Evolutionary conservation across 2,329 filamentous ascomycete species (phyloP).

Genomic region (Chaetomium globosum): DNA sequence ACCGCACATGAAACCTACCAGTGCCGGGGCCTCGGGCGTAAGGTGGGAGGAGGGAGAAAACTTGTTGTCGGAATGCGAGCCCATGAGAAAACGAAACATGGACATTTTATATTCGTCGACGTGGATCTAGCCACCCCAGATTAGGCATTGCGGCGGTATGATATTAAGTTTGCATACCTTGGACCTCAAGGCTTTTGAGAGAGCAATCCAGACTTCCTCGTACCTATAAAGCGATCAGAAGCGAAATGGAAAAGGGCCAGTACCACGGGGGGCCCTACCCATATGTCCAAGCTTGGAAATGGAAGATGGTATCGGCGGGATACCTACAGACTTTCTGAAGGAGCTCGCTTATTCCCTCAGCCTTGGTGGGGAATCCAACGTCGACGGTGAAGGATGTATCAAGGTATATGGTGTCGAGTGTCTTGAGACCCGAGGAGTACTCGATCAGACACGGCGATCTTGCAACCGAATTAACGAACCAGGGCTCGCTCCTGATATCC

Average conservation of each 20-base stretch:
- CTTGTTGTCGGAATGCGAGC: conserved; percentile 46
- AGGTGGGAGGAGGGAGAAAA: conserved; percentile 49
- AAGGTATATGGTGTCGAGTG: conserved; percentile 80
- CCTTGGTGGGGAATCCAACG: conserved; percentile 61
- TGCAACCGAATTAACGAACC: conserved; percentile 76
- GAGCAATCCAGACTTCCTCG: conserved; percentile 85
- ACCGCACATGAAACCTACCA: conserved; percentile 74
- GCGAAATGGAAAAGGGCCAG: not conserved
- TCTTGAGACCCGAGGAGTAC: conserved; percentile 67
- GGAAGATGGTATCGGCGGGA: conserved; percentile 74
- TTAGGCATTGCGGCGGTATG: not conserved
- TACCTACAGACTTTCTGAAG: conserved; percentile 69
- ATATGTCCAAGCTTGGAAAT: conserved; percentile 88
- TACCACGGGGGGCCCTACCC: conserved; percentile 47
- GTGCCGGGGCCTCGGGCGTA: conserved; percentile 63
- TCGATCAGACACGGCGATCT: conserved; percentile 74
- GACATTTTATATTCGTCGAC: conserved; percentile 78
- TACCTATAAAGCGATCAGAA: conserved; percentile 53
- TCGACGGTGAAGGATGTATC: conserved; percentile 74
- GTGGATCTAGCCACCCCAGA: conserved; percentile 60
- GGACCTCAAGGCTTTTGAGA: conserved; percentile 70
- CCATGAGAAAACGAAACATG: conserved; percentile 68
- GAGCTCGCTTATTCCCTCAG: conserved; percentile 74
- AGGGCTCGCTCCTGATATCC: conserved; percentile 81
- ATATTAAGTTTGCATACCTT: conserved; percentile 49